phyloP scores from a whole-genome alignment of 1,284 basidiomycete genomes.

The Ganoderma lucidum region DNA sequence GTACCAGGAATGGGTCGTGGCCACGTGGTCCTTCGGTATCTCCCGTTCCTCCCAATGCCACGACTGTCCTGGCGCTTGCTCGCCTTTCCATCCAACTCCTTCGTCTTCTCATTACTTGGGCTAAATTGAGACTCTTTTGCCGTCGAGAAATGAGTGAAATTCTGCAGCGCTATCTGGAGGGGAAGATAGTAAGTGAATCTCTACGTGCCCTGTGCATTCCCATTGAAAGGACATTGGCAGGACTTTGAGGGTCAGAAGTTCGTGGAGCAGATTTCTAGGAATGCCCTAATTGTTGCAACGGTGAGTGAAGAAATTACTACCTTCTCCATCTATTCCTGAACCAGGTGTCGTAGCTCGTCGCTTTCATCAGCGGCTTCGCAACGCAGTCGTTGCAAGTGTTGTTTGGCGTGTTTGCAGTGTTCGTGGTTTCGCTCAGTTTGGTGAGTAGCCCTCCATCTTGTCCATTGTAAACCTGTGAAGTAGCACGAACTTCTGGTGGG shows the following conservation, averaged over 20 bases:
- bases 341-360: conserved; percentile 53
- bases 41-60: not conserved
- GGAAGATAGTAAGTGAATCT: conserved; percentile 44
- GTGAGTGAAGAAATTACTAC: conserved; percentile 34
- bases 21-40: not conserved
- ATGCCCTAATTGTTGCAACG: conserved; percentile 47
- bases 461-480: no score
- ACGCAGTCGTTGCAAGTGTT: conserved; percentile 68
- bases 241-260: conserved; percentile 78
- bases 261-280: conserved; percentile 60
- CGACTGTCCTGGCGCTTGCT: not conserved
- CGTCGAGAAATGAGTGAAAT: conserved; percentile 23
- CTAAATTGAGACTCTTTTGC: not conserved
- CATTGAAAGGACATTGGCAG: conserved; percentile 46
- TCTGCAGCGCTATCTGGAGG: conserved; percentile 54
- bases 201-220: not conserved
- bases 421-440: conserved; percentile 53
- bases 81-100: no score
- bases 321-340: not conserved
- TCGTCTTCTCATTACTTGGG: no score
- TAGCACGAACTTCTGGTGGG: not conserved
- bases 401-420: conserved; percentile 59
- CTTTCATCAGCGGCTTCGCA: conserved; percentile 69
- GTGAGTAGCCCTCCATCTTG: conserved; percentile 50
- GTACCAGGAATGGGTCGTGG: no score